Percentiles rank a stretch among this genome's conserved stretches.
Conservation (phyloP, 805 yeast species). For the Wickerhamiella nectarea region DNA sequence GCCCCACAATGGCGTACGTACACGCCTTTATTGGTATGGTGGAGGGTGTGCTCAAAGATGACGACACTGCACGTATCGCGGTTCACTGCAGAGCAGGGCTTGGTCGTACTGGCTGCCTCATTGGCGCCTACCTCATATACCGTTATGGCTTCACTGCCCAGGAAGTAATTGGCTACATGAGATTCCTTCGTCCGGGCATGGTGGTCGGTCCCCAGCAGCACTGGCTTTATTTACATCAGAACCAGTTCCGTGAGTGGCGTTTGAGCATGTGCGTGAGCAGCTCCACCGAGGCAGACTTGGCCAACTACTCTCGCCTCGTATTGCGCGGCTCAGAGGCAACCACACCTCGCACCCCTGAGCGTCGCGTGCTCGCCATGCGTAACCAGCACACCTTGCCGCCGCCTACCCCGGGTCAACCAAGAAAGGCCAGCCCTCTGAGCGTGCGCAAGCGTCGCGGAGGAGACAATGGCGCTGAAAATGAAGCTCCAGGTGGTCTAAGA, state of each 20-base stretch:
- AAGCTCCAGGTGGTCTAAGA: neutral
- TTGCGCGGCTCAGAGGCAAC: slow-evolving; percentile 14
- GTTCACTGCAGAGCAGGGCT: slow-evolving; percentile 99
- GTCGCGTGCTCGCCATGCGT: slow-evolving; percentile 56
- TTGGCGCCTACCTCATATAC: slow-evolving; percentile 92
- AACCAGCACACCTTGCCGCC: slow-evolving; percentile 66
- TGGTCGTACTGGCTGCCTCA: slow-evolving; percentile 94
- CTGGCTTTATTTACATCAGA: slow-evolving; percentile 92
- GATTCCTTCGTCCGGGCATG: slow-evolving; percentile 97
- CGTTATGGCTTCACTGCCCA: slow-evolving; percentile 95
- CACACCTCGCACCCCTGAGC: slow-evolving; percentile 53
- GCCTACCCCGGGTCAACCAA: slow-evolving; percentile 94
- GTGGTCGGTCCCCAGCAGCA: slow-evolving; percentile 99
- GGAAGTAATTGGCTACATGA: slow-evolving; percentile 92
- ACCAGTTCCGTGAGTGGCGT: slow-evolving; percentile 93
- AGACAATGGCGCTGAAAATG: slow-evolving; percentile 1
- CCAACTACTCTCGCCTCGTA: slow-evolving; percentile 27
- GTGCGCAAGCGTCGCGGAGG: slow-evolving; percentile 1
- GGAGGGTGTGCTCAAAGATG: slow-evolving; percentile 68
- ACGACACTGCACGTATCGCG: slow-evolving; percentile 68
- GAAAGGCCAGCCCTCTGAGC: slow-evolving; percentile 34
- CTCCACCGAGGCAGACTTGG: slow-evolving; percentile 35
- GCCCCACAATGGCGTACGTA: slow-evolving; percentile 89
- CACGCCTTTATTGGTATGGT: slow-evolving; percentile 90
- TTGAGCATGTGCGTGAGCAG: slow-evolving; percentile 74